Evolutionary conservation across 805 yeast genomes (phyloP).

Genomic region (Kodamaea lidongshanica): DNA sequence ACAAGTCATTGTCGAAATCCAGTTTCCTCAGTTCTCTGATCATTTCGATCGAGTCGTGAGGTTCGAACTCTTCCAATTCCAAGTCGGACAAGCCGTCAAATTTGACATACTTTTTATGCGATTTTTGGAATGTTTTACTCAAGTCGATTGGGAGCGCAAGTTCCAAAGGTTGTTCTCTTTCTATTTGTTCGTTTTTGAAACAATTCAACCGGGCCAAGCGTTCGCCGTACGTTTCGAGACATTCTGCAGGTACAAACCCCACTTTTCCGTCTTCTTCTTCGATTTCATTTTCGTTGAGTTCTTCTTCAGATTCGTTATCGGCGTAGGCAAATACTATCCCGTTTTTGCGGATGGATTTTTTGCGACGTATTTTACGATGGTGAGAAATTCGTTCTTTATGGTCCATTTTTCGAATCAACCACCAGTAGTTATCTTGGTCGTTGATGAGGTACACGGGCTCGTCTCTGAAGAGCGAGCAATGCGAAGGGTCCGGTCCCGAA

Average conservation of each 20-base stretch:
- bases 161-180: slow-evolving; percentile 14
- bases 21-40: slow-evolving; percentile 12
- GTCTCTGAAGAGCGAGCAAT: slow-evolving; percentile 70
- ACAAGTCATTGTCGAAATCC: slow-evolving; percentile 14
- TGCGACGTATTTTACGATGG: slow-evolving; percentile 16
- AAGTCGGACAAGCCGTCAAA: slow-evolving; percentile 32
- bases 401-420: slow-evolving; percentile 61
- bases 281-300: slow-evolving; percentile 11
- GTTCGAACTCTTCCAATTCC: slow-evolving; percentile 16
- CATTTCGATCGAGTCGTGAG: slow-evolving; percentile 7
- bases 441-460: slow-evolving; percentile 78
- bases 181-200: slow-evolving; percentile 79
- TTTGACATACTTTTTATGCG: slow-evolving; percentile 30
- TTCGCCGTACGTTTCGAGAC: slow-evolving; percentile 86
- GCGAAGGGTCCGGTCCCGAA: slow-evolving; percentile 88
- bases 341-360: slow-evolving; percentile 7
- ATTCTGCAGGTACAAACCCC: slow-evolving; percentile 96
- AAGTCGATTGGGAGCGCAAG: slow-evolving; percentile 7
- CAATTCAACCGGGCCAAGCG: slow-evolving; percentile 87
- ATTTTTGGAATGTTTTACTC: slow-evolving; percentile 7
- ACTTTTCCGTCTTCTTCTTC: slow-evolving; percentile 58
- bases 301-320: slow-evolving; percentile 10
- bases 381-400: slow-evolving; percentile 29
- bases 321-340: slow-evolving; percentile 7
- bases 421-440: slow-evolving; percentile 94